Conservation (phyloP, 345 rosid genomes). For the Iberis pinnata region DNA sequence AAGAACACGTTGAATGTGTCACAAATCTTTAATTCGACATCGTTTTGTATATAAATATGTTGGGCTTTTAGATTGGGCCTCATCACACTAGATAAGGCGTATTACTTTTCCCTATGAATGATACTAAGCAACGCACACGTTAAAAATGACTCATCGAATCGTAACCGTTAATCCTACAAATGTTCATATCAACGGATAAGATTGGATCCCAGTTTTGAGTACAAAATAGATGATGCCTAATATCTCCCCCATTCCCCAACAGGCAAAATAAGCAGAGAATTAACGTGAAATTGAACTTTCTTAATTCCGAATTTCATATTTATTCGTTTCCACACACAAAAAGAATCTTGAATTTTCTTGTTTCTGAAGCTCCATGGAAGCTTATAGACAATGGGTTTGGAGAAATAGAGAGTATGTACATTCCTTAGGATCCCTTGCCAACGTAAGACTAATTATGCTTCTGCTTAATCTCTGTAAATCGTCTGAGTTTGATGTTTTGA, state of each 20-base stretch:
- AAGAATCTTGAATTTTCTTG: not conserved
- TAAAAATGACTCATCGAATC: not conserved
- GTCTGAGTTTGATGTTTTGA: not conserved
- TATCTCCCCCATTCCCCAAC: slow-evolving; percentile 1
- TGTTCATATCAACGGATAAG: not conserved
- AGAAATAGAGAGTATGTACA: slow-evolving; percentile 78
- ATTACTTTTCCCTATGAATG: slow-evolving; percentile 14
- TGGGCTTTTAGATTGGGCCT: slow-evolving; percentile 11
- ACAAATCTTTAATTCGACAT: not conserved
- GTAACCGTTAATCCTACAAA: not conserved
- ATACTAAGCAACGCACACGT: not conserved
- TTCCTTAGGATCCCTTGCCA: slow-evolving; percentile 86
- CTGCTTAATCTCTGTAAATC: not conserved
- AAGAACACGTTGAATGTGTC: not conserved
- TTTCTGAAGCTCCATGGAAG: slow-evolving; percentile 48
- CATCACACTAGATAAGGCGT: not conserved
- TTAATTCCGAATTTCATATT: not conserved
- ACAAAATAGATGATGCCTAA: not conserved
- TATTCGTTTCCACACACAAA: not conserved
- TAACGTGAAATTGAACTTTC: slow-evolving; percentile 6
- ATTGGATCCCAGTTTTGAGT: slow-evolving; percentile 3
- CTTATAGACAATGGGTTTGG: slow-evolving; percentile 85
- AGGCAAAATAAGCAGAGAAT: slow-evolving; percentile 15
- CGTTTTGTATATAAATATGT: not conserved
- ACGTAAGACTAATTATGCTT: slow-evolving; percentile 42